Evolutionary conservation across 441 rosid genomes (phyloP).

Genomic region (Euphorbia schlechtendalii): DNA sequence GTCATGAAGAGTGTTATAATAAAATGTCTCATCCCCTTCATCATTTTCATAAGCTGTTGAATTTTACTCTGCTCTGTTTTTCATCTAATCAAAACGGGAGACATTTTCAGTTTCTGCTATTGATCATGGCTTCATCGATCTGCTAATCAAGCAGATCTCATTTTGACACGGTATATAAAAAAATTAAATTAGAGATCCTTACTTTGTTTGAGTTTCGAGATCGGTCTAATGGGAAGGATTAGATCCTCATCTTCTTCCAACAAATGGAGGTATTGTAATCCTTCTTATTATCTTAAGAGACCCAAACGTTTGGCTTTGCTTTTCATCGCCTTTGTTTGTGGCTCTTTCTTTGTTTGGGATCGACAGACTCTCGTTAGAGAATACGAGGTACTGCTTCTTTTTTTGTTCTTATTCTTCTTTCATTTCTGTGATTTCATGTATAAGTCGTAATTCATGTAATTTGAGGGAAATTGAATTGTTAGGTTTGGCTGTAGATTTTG

Average conservation of each 20-base stretch:
- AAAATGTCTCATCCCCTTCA: too few species aligned
- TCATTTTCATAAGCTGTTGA: not conserved
- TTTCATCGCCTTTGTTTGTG: conserved; percentile 59
- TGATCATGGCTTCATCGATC: not conserved
- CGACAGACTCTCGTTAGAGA: conserved; percentile 81
- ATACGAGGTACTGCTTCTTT: conserved; percentile 46
- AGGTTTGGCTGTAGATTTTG: not conserved
- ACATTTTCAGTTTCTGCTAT: not conserved
- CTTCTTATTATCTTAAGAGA: conserved; percentile 74
- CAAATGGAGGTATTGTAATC: conserved; percentile 64
- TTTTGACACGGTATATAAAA: not conserved
- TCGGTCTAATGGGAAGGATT: conserved; percentile 19
- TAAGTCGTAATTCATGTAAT: too few species aligned
- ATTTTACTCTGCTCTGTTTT: not conserved
- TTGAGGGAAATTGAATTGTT: not conserved
- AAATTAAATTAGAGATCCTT: not conserved
- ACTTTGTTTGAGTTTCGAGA: not conserved
- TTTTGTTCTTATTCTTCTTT: not conserved
- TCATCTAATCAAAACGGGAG: conserved; percentile 2
- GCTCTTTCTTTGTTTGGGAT: conserved; percentile 72
- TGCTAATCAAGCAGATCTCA: not conserved
- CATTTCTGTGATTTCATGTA: not conserved
- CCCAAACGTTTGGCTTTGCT: conserved; percentile 87
- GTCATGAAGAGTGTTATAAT: too few species aligned
- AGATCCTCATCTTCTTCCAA: conserved; percentile 28